Base-by-base conservation (phyloP, 495 filamentous ascomycete genomes). In the Aspergillus nidulans region DNA sequence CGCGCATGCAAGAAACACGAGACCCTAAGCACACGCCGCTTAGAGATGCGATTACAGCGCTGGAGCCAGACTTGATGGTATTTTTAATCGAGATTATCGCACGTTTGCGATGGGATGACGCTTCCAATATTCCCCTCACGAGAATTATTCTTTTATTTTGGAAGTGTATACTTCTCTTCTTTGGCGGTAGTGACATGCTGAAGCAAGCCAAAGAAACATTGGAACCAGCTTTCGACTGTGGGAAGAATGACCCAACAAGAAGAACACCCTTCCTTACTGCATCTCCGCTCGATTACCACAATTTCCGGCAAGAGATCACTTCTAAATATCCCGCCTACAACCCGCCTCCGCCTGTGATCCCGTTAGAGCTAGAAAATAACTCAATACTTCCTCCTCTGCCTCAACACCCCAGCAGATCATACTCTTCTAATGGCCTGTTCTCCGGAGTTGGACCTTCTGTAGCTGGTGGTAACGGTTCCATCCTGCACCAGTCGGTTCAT, bases 321-420 rank as follows among this genome's bases (percentile, higher is more conserved):
- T 97, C 94, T 0, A 98, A 98, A 73, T 98, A 98, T 64, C 94
- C 94, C 5, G 88, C 95, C 4, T 98, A 97, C 68, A 85, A 91
- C 56, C 92, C 94, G 4, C 95, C 94, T 20, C 85, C 83, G 23
- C 85, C 89, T 1, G 69, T 88, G 12, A 84, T 98, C 54, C 90
- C 92, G 1, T 77, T 98, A 1, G 91, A 97, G 62, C 77, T 89
- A 7, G 91, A 96, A 34, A 89, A 91, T 52, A 92, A 90, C 59
- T 91, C 91, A 0, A 89, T 97, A 48, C 77, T 97, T 20, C 94
- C 95, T 1, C 90, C 88, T 23, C 74, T 96, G 15, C 86, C 85
- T 7, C 88, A 86, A 62, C 85, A 91, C 60, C 81, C 85, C 1
- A 82, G 79, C 61, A 81, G 85, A 26, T 52, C 56, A 57, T 67